Evolutionary conservation across 768 basidiomycete genomes (phyloP).

Genomic region (Calocera cornea): DNA sequence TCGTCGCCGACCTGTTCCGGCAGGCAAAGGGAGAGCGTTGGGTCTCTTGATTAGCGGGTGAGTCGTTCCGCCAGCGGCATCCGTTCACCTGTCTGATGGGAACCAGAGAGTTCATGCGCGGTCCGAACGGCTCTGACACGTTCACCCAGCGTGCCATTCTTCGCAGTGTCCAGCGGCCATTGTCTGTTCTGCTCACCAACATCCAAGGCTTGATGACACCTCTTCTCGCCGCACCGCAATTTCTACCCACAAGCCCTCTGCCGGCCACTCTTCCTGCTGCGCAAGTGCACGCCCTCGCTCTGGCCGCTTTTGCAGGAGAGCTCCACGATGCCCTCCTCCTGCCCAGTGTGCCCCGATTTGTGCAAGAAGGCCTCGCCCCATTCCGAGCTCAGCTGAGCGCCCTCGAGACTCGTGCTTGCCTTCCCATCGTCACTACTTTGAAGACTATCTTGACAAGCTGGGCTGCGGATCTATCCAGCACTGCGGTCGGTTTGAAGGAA

Average conservation of each 20-base stretch:
- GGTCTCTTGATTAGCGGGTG: slow-evolving; percentile 60
- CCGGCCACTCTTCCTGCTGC: slow-evolving; percentile 43
- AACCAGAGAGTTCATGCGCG: slow-evolving; percentile 62
- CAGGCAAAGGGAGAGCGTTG: slow-evolving; percentile 52
- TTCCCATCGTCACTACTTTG: slow-evolving; percentile 59
- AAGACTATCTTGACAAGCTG: slow-evolving; percentile 54
- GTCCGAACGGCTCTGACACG: slow-evolving; percentile 42
- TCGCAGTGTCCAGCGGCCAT: slow-evolving; percentile 58
- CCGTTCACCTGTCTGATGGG: too few species aligned
- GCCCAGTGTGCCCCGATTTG: neutral
- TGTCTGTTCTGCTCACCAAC: slow-evolving; percentile 60
- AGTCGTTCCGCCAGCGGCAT: too few species aligned
- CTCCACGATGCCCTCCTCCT: slow-evolving; percentile 44
- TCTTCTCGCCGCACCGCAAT: slow-evolving; percentile 48
- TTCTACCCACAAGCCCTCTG: slow-evolving; percentile 37
- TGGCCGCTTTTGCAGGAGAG: slow-evolving; percentile 59
- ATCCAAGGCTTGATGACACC: slow-evolving; percentile 55
- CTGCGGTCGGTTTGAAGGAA: slow-evolving; percentile 49
- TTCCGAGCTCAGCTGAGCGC: slow-evolving; percentile 35
- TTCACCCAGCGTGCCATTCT: slow-evolving; percentile 50
- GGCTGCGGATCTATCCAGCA: slow-evolving; percentile 44
- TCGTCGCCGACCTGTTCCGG: slow-evolving; percentile 60
- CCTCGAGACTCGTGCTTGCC: slow-evolving; percentile 36
- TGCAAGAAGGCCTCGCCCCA: slow-evolving; percentile 41
- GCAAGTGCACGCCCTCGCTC: slow-evolving; percentile 56